These are phyloP conservation scores for Beauveria sp. DNA, from an alignment of 2,329 filamentous ascomycete species.

Conservation along the genomic window DNA sequence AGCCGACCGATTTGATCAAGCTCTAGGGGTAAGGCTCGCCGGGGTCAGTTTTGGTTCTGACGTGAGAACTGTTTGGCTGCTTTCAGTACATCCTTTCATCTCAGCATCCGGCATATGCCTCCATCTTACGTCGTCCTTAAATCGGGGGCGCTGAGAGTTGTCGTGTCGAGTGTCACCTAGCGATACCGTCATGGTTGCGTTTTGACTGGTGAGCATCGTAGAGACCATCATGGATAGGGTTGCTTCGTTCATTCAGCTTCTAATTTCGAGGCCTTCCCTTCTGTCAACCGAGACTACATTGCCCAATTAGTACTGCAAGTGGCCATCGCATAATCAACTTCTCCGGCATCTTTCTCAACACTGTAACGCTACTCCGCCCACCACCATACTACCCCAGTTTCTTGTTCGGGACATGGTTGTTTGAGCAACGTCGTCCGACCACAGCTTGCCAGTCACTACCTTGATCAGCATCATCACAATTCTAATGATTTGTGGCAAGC, in stretches of 20 bases:
- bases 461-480: neutral
- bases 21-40: neutral
- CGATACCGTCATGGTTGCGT: neutral
- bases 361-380: neutral
- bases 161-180: neutral
- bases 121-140: neutral
- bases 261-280: neutral
- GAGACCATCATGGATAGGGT: neutral
- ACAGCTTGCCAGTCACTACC: neutral
- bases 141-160: too few relatives aligned
- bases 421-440: neutral
- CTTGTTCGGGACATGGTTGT: neutral
- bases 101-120: neutral
- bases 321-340: neutral
- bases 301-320: neutral
- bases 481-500: neutral
- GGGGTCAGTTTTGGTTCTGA: slow-evolving; percentile 7
- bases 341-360: neutral
- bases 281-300: neutral
- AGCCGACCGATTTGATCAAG: neutral
- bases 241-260: neutral
- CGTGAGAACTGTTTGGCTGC: neutral
- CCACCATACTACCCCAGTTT: neutral
- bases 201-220: neutral
- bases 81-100: neutral